Percentiles rank a stretch among this genome's conserved stretches.
Conservation (phyloP, 2,329 filamentous ascomycete species). For the Penicillium sp. region DNA sequence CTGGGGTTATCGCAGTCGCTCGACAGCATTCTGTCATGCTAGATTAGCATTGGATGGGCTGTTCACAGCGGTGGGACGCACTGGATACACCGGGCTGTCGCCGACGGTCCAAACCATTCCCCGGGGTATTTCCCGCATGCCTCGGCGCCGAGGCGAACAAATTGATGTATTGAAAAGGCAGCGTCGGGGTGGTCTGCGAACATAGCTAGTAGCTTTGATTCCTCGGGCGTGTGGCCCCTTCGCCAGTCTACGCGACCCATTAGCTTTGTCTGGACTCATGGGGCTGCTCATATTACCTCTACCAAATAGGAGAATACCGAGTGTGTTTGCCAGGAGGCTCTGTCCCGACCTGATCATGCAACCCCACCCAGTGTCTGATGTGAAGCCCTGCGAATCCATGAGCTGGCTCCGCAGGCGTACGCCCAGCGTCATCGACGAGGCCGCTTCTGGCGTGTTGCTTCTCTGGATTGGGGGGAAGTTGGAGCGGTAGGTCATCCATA, state of each 20-base stretch:
- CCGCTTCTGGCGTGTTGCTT: conserved; percentile 69
- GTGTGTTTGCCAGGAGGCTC: conserved; percentile 82
- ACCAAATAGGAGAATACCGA: conserved; percentile 69
- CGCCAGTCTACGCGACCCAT: conserved; percentile 65
- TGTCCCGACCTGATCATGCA: conserved; percentile 99
- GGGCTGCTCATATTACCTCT: conserved; percentile 57
- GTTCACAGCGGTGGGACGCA: conserved; percentile 46
- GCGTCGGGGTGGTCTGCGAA: conserved; percentile 86
- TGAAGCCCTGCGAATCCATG: conserved; percentile 75
- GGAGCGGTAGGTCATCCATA: conserved; percentile 96
- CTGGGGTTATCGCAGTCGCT: conserved; percentile 60
- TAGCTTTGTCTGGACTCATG: conserved; percentile 14
- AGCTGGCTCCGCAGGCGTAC: conserved; percentile 81
- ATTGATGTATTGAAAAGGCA: conserved; percentile 91
- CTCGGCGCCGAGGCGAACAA: conserved; percentile 80
- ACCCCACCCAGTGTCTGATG: conserved; percentile 93
- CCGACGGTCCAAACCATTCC: conserved; percentile 98
- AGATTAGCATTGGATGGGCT: conserved; percentile 1
- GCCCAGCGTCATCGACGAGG: conserved; percentile 70
- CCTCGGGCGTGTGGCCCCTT: conserved; percentile 58
- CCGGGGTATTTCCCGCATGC: conserved; percentile 92
- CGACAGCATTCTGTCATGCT: conserved; percentile 63
- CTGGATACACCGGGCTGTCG: conserved; percentile 91
- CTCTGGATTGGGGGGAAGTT: conserved; percentile 80
- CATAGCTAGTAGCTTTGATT: conserved; percentile 69